Conservation (phyloP, 345 rosid genomes). For the Aegle marmelos region DNA sequence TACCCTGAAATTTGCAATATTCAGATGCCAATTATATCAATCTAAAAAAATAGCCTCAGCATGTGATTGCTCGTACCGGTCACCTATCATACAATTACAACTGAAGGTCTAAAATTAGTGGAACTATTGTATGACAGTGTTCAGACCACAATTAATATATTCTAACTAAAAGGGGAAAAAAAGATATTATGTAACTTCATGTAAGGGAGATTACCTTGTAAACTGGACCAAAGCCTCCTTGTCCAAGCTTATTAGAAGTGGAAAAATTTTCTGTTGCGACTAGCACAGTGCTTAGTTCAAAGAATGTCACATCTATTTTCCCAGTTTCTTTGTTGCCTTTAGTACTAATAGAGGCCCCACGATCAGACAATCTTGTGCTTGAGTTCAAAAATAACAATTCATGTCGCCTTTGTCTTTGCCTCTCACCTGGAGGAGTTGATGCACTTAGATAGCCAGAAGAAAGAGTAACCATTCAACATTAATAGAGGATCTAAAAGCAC, state of each 20-base stretch:
- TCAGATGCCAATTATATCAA: background rate
- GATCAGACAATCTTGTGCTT: background rate
- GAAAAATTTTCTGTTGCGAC: constrained; percentile 17
- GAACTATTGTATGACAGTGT: background rate
- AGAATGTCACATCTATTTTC: background rate
- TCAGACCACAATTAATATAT: background rate
- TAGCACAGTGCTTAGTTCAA: background rate
- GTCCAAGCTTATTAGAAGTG: constrained; percentile 13
- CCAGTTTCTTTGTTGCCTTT: background rate
- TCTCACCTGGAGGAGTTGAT: background rate
- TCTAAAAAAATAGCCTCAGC: background rate
- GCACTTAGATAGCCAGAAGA: background rate
- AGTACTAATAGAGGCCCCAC: background rate
- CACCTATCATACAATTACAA: too few relatives aligned
- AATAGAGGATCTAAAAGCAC: too few relatives aligned
- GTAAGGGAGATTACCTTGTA: constrained; percentile 9
- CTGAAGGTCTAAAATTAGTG: too few relatives aligned
- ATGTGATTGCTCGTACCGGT: background rate
- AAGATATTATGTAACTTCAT: background rate
- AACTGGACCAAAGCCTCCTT: background rate
- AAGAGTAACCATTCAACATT: background rate
- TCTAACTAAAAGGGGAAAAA: background rate
- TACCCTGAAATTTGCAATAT: background rate
- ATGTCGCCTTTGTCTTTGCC: background rate
- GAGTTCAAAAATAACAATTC: background rate